phyloP scores from a whole-genome alignment of 2,329 filamentous ascomycete species.

The Colletotrichum higginsianum region DNA sequence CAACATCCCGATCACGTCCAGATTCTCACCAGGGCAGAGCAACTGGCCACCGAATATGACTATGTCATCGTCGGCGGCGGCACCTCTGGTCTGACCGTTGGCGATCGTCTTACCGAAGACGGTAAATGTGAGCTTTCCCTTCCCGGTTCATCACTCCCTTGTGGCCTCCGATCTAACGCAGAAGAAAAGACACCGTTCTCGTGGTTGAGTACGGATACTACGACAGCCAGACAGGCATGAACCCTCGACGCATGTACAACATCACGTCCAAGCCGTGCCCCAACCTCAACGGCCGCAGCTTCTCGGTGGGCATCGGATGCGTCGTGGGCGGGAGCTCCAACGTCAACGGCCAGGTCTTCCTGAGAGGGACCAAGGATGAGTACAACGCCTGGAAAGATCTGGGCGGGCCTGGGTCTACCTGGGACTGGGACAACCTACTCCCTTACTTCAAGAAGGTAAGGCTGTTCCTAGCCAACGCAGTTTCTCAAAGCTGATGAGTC shows the following conservation, averaged over 20 bases:
- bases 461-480: rapidly evolving
- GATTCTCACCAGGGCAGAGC: constrained; percentile 34
- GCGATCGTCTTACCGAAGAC: constrained; percentile 56
- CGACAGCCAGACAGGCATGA: constrained; percentile 44
- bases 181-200: constrained; percentile 36
- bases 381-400: constrained; percentile 62
- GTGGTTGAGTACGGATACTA: constrained; percentile 42
- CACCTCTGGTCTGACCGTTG: constrained; percentile 59
- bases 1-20: constrained; percentile 29
- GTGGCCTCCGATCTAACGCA: constrained; percentile 47
- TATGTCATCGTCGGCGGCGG: constrained; percentile 60
- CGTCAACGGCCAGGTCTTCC: constrained; percentile 57
- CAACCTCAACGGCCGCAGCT: constrained; percentile 46
- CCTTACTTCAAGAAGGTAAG: constrained; percentile 62
- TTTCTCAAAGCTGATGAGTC: background rate
- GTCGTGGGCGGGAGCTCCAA: constrained; percentile 57
- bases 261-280: constrained; percentile 50
- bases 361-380: constrained; percentile 54
- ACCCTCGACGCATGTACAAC: constrained; percentile 47
- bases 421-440: constrained; percentile 54
- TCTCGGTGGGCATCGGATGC: constrained; percentile 49
- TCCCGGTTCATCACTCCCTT: rapidly evolving
- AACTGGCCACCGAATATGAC: constrained; percentile 43
- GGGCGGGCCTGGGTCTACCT: constrained; percentile 61
- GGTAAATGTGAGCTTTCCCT: constrained; percentile 47